Base-by-base conservation (phyloP, 139 green algal species). In the Picochlorum sp. region DNA sequence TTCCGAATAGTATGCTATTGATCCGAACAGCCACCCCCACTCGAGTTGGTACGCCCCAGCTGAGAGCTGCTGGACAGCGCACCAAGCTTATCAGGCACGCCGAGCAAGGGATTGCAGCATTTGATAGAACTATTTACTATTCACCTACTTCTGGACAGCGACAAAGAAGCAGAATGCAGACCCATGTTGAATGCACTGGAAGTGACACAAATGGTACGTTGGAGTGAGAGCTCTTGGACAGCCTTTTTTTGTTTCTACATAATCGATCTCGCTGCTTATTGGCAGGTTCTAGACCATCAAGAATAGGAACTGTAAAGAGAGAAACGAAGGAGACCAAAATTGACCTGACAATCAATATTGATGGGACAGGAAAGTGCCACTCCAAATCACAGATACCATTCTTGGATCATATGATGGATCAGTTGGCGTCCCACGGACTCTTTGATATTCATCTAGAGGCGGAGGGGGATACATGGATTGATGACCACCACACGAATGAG, bases 401-500 rank as follows among this genome's bases (percentile, higher is more conserved):
- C 72, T 70, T 99, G 28, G 94, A 99, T 69, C 94, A 99, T 79
- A 99, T 99, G 94, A 78, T 99, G 16, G 94, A 99, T 69, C 90
- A 97, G 81, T 77, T 97, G n/a, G 65, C 84, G 4, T 95, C 86
- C 0, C 89, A 95, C 61, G 88, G 88, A 3, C 68, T 95, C 10
- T 90, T 96, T 60, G 77, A 96, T 57, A 49, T 98, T 2, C 79
- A 73, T 0, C 76, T 97, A 38, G 59, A 81, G 31, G 90, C 87
- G 1, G 37, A 78, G 30, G 94, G 94, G 5, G 94, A 99, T 72
- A 92, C 83, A 3, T 95, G 87, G 84, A 98, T 99, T 60, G 94
- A 99, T 71, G 94, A 99, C 75, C 94, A 99, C 75, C 94, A 99
- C 88, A 98, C 94, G 20, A 92, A 92, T 56, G 94, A 99, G 68